These are phyloP conservation scores for Capronia americana DNA, from an alignment of 2,329 filamentous ascomycete species.

Conservation along the genomic window DNA sequence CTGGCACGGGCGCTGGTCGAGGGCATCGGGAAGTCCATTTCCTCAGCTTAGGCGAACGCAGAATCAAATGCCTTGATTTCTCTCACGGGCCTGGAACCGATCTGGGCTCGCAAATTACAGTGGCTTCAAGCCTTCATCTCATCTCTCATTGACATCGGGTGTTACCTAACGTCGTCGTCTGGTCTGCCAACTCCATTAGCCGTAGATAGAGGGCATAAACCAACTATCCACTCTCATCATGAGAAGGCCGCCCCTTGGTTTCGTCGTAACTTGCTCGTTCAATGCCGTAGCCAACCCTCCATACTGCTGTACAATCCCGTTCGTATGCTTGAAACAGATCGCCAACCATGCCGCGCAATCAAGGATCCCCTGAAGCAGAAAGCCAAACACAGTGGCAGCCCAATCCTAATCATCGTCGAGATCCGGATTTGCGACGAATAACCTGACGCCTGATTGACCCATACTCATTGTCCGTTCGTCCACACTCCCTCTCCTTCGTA, in stretches of 20 bases:
- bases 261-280: constrained; percentile 10
- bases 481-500: constrained; percentile 55
- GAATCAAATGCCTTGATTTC: neutral
- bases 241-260: neutral
- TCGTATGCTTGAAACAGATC: neutral
- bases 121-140: neutral
- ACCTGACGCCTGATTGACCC: constrained; percentile 48
- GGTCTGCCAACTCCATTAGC: neutral
- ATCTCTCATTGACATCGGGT: constrained; percentile 3
- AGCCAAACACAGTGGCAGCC: neutral
- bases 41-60: neutral
- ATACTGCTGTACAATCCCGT: neutral
- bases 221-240: constrained; percentile 6
- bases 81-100: neutral
- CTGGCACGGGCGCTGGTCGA: neutral
- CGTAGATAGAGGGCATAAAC: neutral
- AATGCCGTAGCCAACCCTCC: neutral
- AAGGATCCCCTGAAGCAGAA: neutral
- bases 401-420: constrained; percentile 45
- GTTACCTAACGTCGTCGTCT: neutral
- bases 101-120: neutral
- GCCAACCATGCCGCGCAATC: constrained; percentile 7
- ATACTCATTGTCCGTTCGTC: constrained; percentile 57
- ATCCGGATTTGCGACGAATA: constrained; percentile 58
- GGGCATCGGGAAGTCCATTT: neutral